A percentile compares a stretch with the other conserved stretches of the same genome.
Evolutionary conservation across 139 green algal species (phyloP).

Genomic region (Edaphochlamys debaryana): DNA sequence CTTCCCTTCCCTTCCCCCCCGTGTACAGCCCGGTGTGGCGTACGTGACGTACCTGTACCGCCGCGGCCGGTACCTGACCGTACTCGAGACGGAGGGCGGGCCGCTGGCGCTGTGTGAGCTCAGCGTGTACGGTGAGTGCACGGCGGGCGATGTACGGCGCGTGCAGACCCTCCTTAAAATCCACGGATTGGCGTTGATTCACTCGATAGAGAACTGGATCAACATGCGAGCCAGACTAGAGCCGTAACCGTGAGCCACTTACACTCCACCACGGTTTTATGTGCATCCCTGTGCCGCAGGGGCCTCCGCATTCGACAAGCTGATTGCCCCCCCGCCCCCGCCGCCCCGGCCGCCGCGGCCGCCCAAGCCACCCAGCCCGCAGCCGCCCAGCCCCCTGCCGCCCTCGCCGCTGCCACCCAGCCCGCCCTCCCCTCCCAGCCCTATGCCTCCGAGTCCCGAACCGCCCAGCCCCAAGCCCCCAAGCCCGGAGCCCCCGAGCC

Average conservation of each 20-base stretch:
- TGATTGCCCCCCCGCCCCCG: neutral
- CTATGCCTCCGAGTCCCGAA: neutral
- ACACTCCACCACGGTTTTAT: no score
- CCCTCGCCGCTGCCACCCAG: neutral
- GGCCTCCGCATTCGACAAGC: neutral
- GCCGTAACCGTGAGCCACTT: no score
- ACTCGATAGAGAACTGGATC: no score
- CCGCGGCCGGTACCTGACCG: slow-evolving; percentile 20
- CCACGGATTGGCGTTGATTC: no score
- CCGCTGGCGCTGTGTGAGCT: slow-evolving; percentile 5
- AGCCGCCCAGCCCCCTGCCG: neutral
- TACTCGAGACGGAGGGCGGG: neutral
- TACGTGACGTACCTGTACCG: neutral
- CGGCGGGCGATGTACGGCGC: no score
- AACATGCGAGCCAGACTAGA: no score
- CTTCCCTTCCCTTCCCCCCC: neutral
- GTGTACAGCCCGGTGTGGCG: neutral
- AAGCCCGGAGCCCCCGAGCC: neutral
- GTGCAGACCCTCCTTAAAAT: no score
- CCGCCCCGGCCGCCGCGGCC: neutral
- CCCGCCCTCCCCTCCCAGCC: neutral
- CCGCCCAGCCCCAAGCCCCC: neutral
- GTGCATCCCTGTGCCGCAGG: no score
- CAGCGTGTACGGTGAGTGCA: neutral
- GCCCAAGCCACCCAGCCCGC: neutral